Evolutionary conservation across 352 stramenopile species (phyloP).

Genomic region (Pythium angustatum): DNA sequence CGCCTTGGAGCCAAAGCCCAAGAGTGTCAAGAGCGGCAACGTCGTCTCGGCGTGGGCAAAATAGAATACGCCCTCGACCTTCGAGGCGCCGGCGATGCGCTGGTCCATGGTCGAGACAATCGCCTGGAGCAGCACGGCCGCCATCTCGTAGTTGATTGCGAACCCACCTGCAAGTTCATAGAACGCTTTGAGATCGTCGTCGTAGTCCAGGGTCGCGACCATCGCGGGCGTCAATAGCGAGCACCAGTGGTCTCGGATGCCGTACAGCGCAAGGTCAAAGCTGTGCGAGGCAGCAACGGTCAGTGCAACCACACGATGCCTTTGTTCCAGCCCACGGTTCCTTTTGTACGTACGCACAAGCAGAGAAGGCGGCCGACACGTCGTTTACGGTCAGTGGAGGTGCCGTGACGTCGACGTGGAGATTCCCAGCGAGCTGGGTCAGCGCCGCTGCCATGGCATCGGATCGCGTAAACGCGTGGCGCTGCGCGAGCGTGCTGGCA

Average conservation of each 20-base stretch:
- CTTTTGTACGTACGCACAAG: conserved; percentile 71
- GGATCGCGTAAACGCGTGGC: conserved; percentile 39
- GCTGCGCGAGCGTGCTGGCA: conserved; percentile 41
- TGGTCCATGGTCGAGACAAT: conserved; percentile 51
- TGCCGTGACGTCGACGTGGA: conserved; percentile 33
- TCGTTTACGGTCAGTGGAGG: conserved; percentile 38
- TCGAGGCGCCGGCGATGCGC: conserved; percentile 37
- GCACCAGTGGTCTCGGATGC: conserved; percentile 57
- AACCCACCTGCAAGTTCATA: conserved; percentile 61
- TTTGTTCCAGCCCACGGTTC: too few species aligned
- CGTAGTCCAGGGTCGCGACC: conserved; percentile 57
- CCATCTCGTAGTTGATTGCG: conserved; percentile 79
- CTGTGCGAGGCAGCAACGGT: conserved; percentile 27
- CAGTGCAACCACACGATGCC: too few species aligned
- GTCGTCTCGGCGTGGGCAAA: conserved; percentile 81
- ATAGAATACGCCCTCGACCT: conserved; percentile 45
- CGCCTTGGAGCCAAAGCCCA: conserved; percentile 49
- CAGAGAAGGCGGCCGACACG: conserved; percentile 51
- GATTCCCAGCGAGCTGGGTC: conserved; percentile 31
- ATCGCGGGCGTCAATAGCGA: conserved; percentile 46
- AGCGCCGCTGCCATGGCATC: conserved; percentile 36
- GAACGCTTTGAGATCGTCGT: conserved; percentile 68
- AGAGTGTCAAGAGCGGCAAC: conserved; percentile 63
- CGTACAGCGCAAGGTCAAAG: conserved; percentile 69
- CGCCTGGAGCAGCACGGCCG: conserved; percentile 58